These are phyloP conservation scores for Suillus discolor DNA, from an alignment of 768 basidiomycete genomes.

Conservation along the genomic window DNA sequence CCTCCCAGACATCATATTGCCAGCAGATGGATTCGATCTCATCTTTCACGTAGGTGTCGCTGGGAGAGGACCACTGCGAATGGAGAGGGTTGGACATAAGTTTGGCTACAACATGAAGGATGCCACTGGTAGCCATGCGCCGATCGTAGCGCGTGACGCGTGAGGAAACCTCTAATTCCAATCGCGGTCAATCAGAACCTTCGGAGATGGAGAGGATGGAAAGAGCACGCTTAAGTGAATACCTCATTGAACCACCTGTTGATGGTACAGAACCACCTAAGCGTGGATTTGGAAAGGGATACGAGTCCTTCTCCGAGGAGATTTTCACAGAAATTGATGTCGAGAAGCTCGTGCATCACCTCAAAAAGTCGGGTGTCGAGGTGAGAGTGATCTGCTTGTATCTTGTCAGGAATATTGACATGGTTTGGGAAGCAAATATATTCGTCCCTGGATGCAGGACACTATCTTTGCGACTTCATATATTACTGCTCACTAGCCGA, in stretches of 20 bases:
- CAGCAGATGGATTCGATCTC: slow-evolving; percentile 61
- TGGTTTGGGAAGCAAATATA: slow-evolving; percentile 55
- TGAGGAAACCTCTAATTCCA: slow-evolving; percentile 21
- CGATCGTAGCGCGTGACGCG: slow-evolving; percentile 36
- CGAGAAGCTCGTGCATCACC: slow-evolving; percentile 37
- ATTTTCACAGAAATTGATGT: slow-evolving; percentile 39
- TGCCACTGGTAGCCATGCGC: slow-evolving; percentile 57
- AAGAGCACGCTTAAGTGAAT: slow-evolving; percentile 30
- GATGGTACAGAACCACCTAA: slow-evolving; percentile 33
- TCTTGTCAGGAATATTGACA: slow-evolving; percentile 13
- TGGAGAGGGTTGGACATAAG: slow-evolving; percentile 71
- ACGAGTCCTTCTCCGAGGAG: slow-evolving; percentile 38
- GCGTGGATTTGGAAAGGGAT: slow-evolving; percentile 39
- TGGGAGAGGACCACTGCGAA: slow-evolving; percentile 59
- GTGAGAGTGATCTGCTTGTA: slow-evolving; percentile 24
- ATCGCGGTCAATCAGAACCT: slow-evolving; percentile 22
- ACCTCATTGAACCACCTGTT: slow-evolving; percentile 26
- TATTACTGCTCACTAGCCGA: slow-evolving; percentile 79
- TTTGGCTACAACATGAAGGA: slow-evolving; percentile 72
- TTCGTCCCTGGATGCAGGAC: slow-evolving; percentile 75
- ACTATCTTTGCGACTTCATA: slow-evolving; percentile 76
- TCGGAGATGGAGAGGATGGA: slow-evolving; percentile 31
- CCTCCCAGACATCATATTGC: slow-evolving; percentile 42
- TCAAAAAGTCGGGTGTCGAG: slow-evolving; percentile 34
- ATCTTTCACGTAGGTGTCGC: slow-evolving; percentile 74